Conservation (phyloP, 1,139 yeast species). For the Candida sp. region DNA sequence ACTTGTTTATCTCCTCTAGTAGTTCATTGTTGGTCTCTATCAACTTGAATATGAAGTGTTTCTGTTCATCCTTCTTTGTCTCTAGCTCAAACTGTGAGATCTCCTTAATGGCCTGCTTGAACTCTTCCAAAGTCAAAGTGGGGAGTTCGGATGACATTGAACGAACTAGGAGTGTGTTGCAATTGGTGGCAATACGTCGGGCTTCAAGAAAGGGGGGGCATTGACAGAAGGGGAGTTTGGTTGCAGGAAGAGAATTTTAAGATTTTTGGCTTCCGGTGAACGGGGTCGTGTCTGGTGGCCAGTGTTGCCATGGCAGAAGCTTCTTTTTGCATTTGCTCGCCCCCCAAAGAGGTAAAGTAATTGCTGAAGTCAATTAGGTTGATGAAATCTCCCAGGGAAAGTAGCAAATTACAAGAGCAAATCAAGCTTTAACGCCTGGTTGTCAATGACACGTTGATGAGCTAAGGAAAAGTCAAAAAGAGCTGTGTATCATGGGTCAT, state of each 20-base stretch:
- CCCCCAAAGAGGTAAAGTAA: too few species aligned
- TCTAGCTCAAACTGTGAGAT: slow-evolving; percentile 15
- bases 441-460: background rate
- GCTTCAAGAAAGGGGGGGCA: too few species aligned
- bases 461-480: background rate
- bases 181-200: background rate
- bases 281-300: too few species aligned
- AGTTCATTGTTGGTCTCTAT: slow-evolving; percentile 35
- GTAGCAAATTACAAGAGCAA: background rate
- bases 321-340: too few species aligned
- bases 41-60: slow-evolving; percentile 23
- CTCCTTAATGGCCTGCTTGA: slow-evolving; percentile 35
- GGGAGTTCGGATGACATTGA: slow-evolving; percentile 5
- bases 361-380: too few species aligned
- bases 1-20: slow-evolving; percentile 25
- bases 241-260: too few species aligned
- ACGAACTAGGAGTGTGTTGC: background rate
- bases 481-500: too few species aligned
- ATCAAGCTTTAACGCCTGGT: background rate
- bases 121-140: slow-evolving; percentile 17
- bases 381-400: background rate
- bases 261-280: too few species aligned
- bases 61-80: slow-evolving; percentile 14
- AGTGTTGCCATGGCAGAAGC: too few species aligned
- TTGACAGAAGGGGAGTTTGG: too few species aligned